A percentile compares a stretch with the other conserved stretches of the same genome.
Conservation (phyloP, 129 eudicot species). For the Flaveria trinervia region DNA sequence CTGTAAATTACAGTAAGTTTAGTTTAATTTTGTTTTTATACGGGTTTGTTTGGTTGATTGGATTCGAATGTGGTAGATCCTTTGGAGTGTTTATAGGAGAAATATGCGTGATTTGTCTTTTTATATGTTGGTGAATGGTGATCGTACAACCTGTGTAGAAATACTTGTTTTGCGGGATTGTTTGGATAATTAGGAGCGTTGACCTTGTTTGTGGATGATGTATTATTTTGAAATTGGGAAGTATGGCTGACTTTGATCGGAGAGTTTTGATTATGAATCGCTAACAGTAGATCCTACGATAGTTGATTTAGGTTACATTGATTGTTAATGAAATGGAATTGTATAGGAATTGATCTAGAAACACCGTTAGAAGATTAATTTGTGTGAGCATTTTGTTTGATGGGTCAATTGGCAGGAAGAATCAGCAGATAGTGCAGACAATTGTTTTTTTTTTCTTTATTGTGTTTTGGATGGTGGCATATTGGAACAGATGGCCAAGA, state of each 20-base stretch:
- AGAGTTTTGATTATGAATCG: neutral
- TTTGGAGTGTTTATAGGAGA: constrained; percentile 12
- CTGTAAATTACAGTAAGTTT: neutral
- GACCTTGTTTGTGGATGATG: constrained; percentile 19
- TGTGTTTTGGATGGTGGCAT: constrained; percentile 3
- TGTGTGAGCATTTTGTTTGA: neutral
- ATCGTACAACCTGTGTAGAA: constrained; percentile 6
- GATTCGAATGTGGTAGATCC: constrained; percentile 11
- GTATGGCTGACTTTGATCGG: constrained; percentile 19
- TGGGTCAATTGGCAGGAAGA: neutral
- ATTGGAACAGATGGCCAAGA: neutral
- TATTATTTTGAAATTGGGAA: neutral
- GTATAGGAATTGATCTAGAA: neutral
- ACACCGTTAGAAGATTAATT: neutral
- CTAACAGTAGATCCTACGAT: constrained; percentile 10
- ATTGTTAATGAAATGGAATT: neutral
- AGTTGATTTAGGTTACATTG: neutral
- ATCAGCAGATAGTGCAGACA: too few relatives aligned
- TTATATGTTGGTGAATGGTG: constrained; percentile 9
- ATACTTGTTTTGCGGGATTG: constrained; percentile 11
- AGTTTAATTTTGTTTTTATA: constrained; percentile 1
- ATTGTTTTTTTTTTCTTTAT: neutral
- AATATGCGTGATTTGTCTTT: constrained; percentile 13
- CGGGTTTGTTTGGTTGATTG: constrained; percentile 2
- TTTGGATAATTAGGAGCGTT: constrained; percentile 15